Base-by-base conservation (phyloP, 306 rosid genomes). In the Citrullus mucosospermus region DNA sequence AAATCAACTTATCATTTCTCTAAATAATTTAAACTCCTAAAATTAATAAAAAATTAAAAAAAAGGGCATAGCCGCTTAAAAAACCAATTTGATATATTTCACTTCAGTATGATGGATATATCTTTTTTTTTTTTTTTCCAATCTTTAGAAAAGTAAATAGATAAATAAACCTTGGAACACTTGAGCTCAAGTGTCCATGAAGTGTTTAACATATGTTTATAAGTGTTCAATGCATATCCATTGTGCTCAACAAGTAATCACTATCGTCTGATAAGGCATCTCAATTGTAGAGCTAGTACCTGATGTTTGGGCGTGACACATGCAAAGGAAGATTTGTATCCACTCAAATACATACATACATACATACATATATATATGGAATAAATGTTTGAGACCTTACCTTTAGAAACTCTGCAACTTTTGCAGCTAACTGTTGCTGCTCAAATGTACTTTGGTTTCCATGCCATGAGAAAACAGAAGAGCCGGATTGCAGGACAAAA, bases 401-500 rank as follows among this genome's bases (percentile, higher is more conserved):
- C 98, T 87, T 91, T 83, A 96, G 80, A 89, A 96, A 90, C 56
- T 96, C 98, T 76, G 93, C 94, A 80, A 96, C 90, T 85, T 88
- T 96, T 76, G 97, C 91, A 39, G 91, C 96, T 73, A 91, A 87
- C 84, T 90, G 98, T 85, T 96, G 99, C 90, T 96, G 99, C 80
- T 96, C 99, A 79, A 85, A 74, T 43, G 96, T 84, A 80, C 91
- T 84, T 84, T 93, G 99, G 80, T 89, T 96, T 84, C 98, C 99
- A 79, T 91, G 96, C 99, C 99, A 96, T 56, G 87, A 81, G 82
- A 96, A 96, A 81, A 93, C 74, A 50, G 99, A 83, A 82, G 97
- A 90, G 75, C 98, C 96, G 79, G 99, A 92, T 89, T 96, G 99
- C 81, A 96, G 85, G 77, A 96, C 72, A 84, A 90, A 96, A 80